Conservation (phyloP, 2,329 filamentous ascomycete species). For the Alternaria alternata region DNA sequence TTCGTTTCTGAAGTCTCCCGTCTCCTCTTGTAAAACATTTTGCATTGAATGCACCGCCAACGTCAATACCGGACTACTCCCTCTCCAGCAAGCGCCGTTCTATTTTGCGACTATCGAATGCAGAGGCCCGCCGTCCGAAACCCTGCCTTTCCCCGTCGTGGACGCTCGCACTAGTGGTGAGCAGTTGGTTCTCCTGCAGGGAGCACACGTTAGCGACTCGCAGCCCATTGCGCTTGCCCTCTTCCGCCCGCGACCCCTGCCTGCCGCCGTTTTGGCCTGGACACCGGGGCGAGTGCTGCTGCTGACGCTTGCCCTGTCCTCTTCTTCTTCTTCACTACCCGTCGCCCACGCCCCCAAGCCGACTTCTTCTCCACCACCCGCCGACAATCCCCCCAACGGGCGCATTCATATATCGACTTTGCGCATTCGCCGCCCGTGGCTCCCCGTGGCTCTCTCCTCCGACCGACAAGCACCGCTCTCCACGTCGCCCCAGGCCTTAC, state of each 20-base stretch:
- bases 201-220: conserved; percentile 29
- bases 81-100: conserved; percentile 18
- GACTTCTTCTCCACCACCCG: conserved; percentile 31
- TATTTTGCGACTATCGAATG: conserved; percentile 40
- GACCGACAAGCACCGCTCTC: conserved; percentile 22
- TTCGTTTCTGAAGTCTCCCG: conserved; percentile 3
- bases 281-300: conserved; percentile 23
- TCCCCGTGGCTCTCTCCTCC: conserved; percentile 27
- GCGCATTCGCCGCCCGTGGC: conserved; percentile 47
- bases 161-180: conserved; percentile 23
- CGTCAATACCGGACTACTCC: conserved; percentile 5
- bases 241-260: conserved; percentile 25
- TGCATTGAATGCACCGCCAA: background rate
- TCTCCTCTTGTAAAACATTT: background rate
- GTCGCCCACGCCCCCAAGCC: conserved; percentile 22
- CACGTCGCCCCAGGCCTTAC: conserved; percentile 36
- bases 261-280: conserved; percentile 28
- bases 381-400: conserved; percentile 49
- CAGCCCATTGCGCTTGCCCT: conserved; percentile 22
- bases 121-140: conserved; percentile 19
- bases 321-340: conserved; percentile 25
- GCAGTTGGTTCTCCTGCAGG: conserved; percentile 31
- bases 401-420: conserved; percentile 38
- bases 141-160: conserved; percentile 23
- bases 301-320: conserved; percentile 19